These are phyloP conservation scores for Cerioporus squamosus DNA, from an alignment of 1,284 basidiomycete genomes.

Conservation along the genomic window DNA sequence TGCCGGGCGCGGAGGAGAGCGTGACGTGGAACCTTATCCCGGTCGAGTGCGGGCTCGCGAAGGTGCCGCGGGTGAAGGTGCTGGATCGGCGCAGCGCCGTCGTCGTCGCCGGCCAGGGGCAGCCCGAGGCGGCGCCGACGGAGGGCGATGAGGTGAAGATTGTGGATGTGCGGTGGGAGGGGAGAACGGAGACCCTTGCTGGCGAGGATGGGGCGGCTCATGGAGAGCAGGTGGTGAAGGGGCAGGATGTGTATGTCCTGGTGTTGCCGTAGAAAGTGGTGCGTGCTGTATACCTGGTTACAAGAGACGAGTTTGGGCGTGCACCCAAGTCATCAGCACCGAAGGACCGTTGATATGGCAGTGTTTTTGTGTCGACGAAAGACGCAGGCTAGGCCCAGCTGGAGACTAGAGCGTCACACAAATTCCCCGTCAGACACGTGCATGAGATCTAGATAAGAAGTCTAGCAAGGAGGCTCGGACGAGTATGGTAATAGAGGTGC, in stretches of 20 bases:
- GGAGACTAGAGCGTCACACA: no score
- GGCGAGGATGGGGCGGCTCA: conserved; percentile 9
- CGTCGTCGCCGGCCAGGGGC: conserved; percentile 9
- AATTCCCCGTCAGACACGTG: no score
- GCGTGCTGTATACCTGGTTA: no score
- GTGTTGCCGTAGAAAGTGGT: conserved; percentile 12
- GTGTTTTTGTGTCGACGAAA: no score
- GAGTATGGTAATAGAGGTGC: no score
- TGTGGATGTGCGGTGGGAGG: conserved; percentile 48
- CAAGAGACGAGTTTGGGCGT: no score
- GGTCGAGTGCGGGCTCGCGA: conserved; percentile 70
- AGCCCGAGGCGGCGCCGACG: conserved; percentile 7
- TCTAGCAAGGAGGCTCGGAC: no score
- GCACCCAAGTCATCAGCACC: no score
- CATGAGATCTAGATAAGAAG: no score
- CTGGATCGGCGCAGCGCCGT: conserved; percentile 51
- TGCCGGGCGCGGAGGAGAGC: conserved; percentile 70
- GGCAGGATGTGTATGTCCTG: conserved; percentile 13
- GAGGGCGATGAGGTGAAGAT: conserved; percentile 55
- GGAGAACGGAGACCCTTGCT: conserved; percentile 8
- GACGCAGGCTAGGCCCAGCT: no score
- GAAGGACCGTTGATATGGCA: no score
- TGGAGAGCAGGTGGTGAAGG: neutral
- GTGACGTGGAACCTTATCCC: conserved; percentile 71
- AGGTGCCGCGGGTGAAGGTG: conserved; percentile 61